phyloP scores from a whole-genome alignment of 192 early-diverging fungal genomes.

The Gaertneriomyces semiglobifer region DNA sequence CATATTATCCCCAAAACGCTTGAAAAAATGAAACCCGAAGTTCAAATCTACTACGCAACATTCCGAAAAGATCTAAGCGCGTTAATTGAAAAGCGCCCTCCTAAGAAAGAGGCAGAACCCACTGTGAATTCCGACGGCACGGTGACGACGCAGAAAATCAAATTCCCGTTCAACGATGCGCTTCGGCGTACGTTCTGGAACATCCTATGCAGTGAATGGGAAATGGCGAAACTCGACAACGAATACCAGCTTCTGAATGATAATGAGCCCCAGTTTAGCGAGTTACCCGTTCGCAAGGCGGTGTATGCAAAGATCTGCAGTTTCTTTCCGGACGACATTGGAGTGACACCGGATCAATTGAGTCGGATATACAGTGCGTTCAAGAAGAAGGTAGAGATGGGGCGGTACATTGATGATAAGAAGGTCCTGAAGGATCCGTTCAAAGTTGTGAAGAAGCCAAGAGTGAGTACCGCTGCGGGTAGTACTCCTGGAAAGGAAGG shows the following conservation, averaged over 20 bases:
- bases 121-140: conserved; percentile 8
- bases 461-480: too few relatives aligned
- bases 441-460: too few relatives aligned
- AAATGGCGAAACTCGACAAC: conserved; percentile 39
- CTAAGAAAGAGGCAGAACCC: background rate
- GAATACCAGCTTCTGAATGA: conserved; percentile 29
- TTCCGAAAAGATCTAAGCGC: conserved; percentile 5
- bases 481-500: too few relatives aligned
- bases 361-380: too few relatives aligned
- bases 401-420: too few relatives aligned
- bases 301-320: conserved; percentile 26
- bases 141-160: background rate
- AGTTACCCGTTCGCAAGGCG: conserved; percentile 31
- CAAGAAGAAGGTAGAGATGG: too few relatives aligned
- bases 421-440: too few relatives aligned
- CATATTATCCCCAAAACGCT: conserved; percentile 23
- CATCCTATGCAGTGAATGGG: conserved; percentile 38
- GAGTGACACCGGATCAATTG: too few relatives aligned
- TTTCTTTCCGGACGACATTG: too few relatives aligned
- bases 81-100: background rate
- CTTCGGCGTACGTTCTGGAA: conserved; percentile 24
- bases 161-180: conserved; percentile 24
- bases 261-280: conserved; percentile 17
- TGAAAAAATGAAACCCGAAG: conserved; percentile 1
- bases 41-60: conserved; percentile 19